Conservation (phyloP, 805 yeast genomes). For the Ogataea corticis region DNA sequence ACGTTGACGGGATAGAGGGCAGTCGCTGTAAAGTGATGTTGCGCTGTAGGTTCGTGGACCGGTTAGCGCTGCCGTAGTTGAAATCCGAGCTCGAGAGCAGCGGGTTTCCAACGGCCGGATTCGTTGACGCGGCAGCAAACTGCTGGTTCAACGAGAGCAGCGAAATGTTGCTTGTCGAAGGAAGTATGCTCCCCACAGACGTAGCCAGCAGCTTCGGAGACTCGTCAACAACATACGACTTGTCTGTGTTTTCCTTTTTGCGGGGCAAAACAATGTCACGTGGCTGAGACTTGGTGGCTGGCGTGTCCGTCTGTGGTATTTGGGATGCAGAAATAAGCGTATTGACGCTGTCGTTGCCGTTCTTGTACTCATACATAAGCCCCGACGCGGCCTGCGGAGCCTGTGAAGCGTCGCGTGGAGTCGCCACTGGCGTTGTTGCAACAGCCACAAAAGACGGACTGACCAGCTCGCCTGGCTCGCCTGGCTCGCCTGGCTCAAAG, state of each 20-base stretch:
- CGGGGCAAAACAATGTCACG: slow-evolving; percentile 13
- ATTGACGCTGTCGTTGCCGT: slow-evolving; percentile 15
- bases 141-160: slow-evolving; percentile 36
- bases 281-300: slow-evolving; percentile 8
- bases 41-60: slow-evolving; percentile 19
- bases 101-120: background rate
- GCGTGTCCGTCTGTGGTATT: too few species aligned
- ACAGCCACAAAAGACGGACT: background rate
- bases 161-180: slow-evolving; percentile 38
- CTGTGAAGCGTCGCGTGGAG: background rate
- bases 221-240: slow-evolving; percentile 16
- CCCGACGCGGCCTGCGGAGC: background rate
- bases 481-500: too few species aligned
- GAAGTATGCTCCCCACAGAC: slow-evolving; percentile 36
- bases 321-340: slow-evolving; percentile 12
- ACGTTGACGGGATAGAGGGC: slow-evolving; percentile 12
- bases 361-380: background rate
- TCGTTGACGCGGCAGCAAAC: slow-evolving; percentile 10
- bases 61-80: slow-evolving; percentile 11
- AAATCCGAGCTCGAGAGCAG: background rate
- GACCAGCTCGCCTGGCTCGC: too few species aligned
- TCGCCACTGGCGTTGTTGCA: background rate
- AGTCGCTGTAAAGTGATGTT: slow-evolving; percentile 23
- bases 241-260: background rate
- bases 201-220: slow-evolving; percentile 38